These are phyloP conservation scores for Coelastrella sp. DNA, from an alignment of 139 green algal genomes.

Conservation along the genomic window DNA sequence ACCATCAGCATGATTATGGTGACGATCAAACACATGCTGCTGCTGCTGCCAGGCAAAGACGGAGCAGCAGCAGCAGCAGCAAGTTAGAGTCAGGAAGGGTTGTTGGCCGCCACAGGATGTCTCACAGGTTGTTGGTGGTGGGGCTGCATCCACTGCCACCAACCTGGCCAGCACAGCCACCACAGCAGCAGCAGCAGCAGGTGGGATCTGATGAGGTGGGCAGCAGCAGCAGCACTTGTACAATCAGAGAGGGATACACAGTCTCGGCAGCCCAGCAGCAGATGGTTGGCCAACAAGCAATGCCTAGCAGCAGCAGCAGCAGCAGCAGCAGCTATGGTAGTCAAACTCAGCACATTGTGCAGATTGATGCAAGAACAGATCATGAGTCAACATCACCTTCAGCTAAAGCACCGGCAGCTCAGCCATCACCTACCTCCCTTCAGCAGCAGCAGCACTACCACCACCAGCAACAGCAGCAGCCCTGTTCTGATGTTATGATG, in stretches of 20 bases:
- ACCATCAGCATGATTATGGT: background rate
- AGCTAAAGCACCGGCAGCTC: background rate
- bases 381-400: too few species aligned
- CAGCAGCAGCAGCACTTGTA: constrained; percentile 5
- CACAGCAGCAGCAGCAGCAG: background rate
- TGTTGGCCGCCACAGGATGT: constrained; percentile 28
- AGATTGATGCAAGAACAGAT: too few species aligned
- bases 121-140: constrained; percentile 30
- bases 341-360: too few species aligned
- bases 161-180: background rate
- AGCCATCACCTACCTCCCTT: background rate
- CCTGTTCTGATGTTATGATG: background rate
- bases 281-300: too few species aligned
- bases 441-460: background rate
- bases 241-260: too few species aligned
- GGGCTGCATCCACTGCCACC: constrained; percentile 13
- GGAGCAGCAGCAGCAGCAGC: background rate
- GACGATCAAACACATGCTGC: background rate
- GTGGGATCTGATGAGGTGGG: background rate
- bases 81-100: background rate
- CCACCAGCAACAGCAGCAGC: background rate
- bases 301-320: too few species aligned
- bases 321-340: too few species aligned
- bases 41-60: background rate
- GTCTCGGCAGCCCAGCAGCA: background rate